Base-by-base conservation (phyloP, 1,284 basidiomycete genomes). In the Trametes sp. region DNA sequence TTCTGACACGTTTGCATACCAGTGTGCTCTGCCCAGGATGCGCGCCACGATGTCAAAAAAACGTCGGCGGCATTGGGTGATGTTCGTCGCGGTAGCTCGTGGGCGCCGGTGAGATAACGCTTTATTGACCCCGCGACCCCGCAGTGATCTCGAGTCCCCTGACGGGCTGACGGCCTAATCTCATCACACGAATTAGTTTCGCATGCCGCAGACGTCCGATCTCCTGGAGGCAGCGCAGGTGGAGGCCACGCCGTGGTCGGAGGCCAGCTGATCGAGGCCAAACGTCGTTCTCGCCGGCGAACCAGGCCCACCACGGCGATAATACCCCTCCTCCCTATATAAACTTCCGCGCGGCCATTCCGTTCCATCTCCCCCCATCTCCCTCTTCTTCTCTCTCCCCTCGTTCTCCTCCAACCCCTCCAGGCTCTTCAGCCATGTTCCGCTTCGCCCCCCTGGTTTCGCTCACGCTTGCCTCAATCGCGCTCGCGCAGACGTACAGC, bases 401-500 rank as follows among this genome's bases (percentile, higher is more conserved):
- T 42, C 49, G 9, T 13, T 21, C 38, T 16, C 23, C 45, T 35
- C 35, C 31, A 31, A 24, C 21, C 35, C 44, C 54, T 48, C 38
- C 29, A 51, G 46, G 31, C 57, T 51, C 57, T 46, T 49, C 59
- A 59, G 36, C 61, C 41, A 71, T 73, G 70, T 61, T 67, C 57
- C 61, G 51, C 51, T 55, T 59, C 50, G 57, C 54, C 41, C 48
- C 67, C 45, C 54, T 69, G 33, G 48, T 66, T 21, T 52, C 63
- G n/a, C 64, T 72, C 57, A 44, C 64, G 41, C 60, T 70, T 41
- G 66, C 63, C 2, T 65, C 66, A 9, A 48, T 63, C 54, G 72
- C 72, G 45, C 69, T 66, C 19, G 72, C 72, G 35, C 73, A 80
- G 70, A 74, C 74, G 8, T 76, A 81, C 72, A 70, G 73, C 51